Percentiles rank a stretch among this genome's conserved stretches.
Conservation (phyloP, 495 filamentous ascomycete genomes). For the Daldinia grandis region DNA sequence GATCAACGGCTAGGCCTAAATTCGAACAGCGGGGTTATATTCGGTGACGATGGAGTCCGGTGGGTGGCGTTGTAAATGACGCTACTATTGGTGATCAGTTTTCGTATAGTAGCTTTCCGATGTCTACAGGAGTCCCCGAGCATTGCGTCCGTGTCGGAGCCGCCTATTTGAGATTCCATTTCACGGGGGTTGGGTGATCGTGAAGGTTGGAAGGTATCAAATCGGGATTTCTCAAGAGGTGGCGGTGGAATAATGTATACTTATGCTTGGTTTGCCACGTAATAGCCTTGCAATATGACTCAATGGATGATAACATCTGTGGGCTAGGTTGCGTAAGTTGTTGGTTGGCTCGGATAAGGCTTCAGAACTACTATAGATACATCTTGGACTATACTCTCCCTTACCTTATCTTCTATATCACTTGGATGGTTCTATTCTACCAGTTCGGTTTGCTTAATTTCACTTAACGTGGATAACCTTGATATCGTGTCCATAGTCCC, state of each 20-base stretch:
- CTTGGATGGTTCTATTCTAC: neutral
- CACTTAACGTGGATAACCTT: neutral
- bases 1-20: neutral
- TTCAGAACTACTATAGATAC: neutral
- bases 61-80: conserved; percentile 1
- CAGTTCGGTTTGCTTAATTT: neutral
- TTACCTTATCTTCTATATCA: neutral
- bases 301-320: conserved; percentile 3
- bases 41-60: neutral
- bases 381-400: neutral
- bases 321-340: conserved; percentile 3
- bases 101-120: neutral
- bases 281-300: conserved; percentile 2
- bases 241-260: neutral
- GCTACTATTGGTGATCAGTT: neutral
- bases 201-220: neutral
- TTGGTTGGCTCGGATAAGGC: neutral
- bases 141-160: neutral
- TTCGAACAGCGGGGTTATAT: neutral
- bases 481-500: neutral
- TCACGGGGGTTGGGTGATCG: neutral
- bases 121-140: neutral
- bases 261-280: neutral
- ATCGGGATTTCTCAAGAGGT: neutral
- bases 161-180: neutral